Conservation (phyloP, 73 alveolate genomes). For the Symbiodinium natans region DNA sequence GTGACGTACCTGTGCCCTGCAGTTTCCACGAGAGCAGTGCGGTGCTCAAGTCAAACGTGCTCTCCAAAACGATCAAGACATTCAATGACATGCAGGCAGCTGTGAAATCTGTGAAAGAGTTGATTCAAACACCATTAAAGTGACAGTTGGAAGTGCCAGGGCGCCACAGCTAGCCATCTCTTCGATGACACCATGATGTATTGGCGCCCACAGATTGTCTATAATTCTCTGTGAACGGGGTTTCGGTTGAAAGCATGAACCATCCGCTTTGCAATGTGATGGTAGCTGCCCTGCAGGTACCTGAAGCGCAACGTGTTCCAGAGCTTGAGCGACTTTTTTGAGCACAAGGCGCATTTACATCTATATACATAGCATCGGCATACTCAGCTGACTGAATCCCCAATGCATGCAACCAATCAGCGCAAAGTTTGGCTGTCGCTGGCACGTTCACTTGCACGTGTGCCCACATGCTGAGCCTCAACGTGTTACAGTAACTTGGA, state of each 20-base stretch:
- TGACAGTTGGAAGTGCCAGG: constrained; percentile 18
- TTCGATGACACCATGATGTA: constrained; percentile 86
- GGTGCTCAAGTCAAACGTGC: constrained; percentile 28
- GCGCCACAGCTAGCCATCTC: constrained; percentile 45
- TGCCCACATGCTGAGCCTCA: not conserved
- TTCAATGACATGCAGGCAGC: constrained; percentile 74
- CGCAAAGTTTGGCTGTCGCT: too few relatives aligned
- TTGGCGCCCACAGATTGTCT: too few relatives aligned
- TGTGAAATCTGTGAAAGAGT: too few relatives aligned
- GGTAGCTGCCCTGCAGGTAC: too few relatives aligned
- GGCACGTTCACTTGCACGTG: not conserved
- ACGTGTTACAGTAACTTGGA: not conserved
- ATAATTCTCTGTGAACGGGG: too few relatives aligned
- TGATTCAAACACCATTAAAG: too few relatives aligned
- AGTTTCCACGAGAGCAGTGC: constrained; percentile 90
- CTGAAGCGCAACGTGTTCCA: constrained; percentile 72
- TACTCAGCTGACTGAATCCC: too few relatives aligned
- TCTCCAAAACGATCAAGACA: constrained; percentile 57
- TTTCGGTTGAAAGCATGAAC: too few relatives aligned
- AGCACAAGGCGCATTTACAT: constrained; percentile 54
- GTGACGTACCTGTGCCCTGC: not conserved
- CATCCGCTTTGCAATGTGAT: too few relatives aligned
- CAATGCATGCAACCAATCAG: too few relatives aligned
- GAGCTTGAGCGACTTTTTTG: constrained; percentile 78
- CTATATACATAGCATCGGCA: too few relatives aligned